Evolutionary conservation across 116 monocot genomes (phyloP).

Genomic region (Papilionanthe hybrid): DNA sequence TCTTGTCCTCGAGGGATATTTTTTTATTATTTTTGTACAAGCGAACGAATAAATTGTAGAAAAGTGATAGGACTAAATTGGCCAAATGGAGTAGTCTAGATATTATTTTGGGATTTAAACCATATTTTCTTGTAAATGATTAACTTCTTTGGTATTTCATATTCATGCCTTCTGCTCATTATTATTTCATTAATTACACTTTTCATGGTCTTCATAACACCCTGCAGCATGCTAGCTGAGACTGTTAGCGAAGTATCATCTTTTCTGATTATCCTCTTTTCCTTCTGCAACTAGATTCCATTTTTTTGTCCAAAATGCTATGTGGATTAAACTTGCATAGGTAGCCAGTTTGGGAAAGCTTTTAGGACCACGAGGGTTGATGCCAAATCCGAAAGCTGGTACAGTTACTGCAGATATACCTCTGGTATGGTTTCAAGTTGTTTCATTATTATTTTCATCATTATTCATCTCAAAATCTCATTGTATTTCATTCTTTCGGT

Average conservation of each 20-base stretch:
- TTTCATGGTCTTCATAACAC: not conserved
- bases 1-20: no score
- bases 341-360: conserved; percentile 93
- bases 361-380: conserved; percentile 93
- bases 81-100: no score
- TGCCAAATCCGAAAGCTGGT: conserved; percentile 99
- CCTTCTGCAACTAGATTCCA: not conserved
- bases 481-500: not conserved
- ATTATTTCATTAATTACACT: not conserved
- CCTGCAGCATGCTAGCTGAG: not conserved
- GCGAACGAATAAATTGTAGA: no score
- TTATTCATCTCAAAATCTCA: not conserved
- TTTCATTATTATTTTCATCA: not conserved
- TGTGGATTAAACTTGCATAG: conserved; percentile 31
- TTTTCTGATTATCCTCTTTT: not conserved
- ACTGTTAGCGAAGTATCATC: not conserved
- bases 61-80: no score
- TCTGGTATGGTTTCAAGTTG: conserved; percentile 47
- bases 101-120: no score
- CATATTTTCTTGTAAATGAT: not conserved
- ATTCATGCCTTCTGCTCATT: not conserved
- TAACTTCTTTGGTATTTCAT: not conserved
- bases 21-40: no score
- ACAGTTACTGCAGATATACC: conserved; percentile 84
- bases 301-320: not conserved